Evolutionary conservation across 2,329 filamentous ascomycete genomes (phyloP).

Genomic region (Neoascochyta sp.): DNA sequence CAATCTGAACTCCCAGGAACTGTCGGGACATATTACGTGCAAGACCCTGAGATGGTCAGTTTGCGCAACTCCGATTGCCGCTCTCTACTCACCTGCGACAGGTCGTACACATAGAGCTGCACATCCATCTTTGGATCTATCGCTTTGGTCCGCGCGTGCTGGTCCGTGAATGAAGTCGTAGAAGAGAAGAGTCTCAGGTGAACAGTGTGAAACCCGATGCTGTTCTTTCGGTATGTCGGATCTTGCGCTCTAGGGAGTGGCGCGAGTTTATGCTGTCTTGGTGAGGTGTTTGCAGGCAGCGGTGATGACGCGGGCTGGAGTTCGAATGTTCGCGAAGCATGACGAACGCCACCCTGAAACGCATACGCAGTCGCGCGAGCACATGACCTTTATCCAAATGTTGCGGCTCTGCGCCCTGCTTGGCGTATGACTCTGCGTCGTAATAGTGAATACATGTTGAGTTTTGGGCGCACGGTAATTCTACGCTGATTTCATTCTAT

Average conservation of each 20-base stretch:
- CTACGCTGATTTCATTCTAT: no score
- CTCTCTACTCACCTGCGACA: constrained; percentile 40
- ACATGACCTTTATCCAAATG: no score
- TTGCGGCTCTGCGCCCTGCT: no score
- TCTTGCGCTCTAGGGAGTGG: no score
- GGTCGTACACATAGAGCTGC: constrained; percentile 51
- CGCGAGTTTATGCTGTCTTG: not conserved
- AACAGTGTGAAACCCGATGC: not conserved
- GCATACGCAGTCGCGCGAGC: constrained; percentile 16
- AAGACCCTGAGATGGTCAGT: constrained; percentile 46
- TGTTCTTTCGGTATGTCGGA: not conserved
- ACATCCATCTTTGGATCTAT: constrained; percentile 43
- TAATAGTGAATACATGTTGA: no score
- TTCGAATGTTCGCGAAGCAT: constrained; percentile 12
- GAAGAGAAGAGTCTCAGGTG: not conserved
- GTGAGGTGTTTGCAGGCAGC: constrained; percentile 5
- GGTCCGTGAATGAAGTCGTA: not conserved
- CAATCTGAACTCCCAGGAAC: constrained; percentile 67
- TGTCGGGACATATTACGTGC: constrained; percentile 53
- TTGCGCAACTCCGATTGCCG: not conserved
- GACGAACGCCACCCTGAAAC: constrained; percentile 8
- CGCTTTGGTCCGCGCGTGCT: constrained; percentile 2
- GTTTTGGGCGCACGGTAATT: no score
- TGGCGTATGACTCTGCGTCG: no score
- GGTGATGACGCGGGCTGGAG: constrained; percentile 5